A percentile compares a stretch with the other conserved stretches of the same genome.
These are phyloP conservation scores for Hypomyces perniciosus DNA, from an alignment of 2,329 filamentous ascomycete species.

Conservation along the genomic window DNA sequence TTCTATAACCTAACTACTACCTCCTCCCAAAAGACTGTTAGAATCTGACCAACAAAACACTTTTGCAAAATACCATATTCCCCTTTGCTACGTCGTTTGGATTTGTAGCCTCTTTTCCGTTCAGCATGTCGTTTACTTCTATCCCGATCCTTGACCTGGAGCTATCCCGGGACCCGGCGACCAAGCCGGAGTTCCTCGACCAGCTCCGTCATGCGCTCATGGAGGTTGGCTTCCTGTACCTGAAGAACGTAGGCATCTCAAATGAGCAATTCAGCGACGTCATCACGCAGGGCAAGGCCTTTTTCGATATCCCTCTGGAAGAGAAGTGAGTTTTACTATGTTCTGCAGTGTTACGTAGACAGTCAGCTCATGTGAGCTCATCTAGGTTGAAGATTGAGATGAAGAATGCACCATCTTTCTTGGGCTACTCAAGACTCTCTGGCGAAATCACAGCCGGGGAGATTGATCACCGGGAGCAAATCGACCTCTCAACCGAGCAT, in stretches of 20 bases:
- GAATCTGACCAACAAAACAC: too few relatives aligned
- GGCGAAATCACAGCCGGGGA: slow-evolving; percentile 68
- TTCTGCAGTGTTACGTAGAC: neutral
- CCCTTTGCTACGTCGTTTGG: neutral
- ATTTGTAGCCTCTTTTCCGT: too few relatives aligned
- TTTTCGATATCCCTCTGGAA: slow-evolving; percentile 69
- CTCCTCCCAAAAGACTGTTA: too few relatives aligned
- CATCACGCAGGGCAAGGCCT: slow-evolving; percentile 59
- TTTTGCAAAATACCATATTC: too few relatives aligned
- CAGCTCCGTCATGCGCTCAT: slow-evolving; percentile 70
- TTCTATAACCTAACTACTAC: too few relatives aligned
- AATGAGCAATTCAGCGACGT: slow-evolving; percentile 59
- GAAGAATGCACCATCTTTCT: slow-evolving; percentile 66
- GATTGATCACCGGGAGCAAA: slow-evolving; percentile 77
- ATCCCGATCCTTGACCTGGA: slow-evolving; percentile 76
- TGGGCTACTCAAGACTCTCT: slow-evolving; percentile 61
- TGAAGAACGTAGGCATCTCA: slow-evolving; percentile 71
- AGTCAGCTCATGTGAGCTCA: neutral
- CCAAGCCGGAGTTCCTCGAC: slow-evolving; percentile 66
- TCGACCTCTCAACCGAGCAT: slow-evolving; percentile 79
- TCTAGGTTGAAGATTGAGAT: slow-evolving; percentile 60
- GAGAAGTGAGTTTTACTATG: slow-evolving; percentile 55
- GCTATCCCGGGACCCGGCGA: slow-evolving; percentile 53
- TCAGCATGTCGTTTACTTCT: slow-evolving; percentile 60
- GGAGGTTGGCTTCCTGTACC: slow-evolving; percentile 83